phyloP scores from a whole-genome alignment of 1,284 basidiomycete genomes.

The Testicularia cyperi region DNA sequence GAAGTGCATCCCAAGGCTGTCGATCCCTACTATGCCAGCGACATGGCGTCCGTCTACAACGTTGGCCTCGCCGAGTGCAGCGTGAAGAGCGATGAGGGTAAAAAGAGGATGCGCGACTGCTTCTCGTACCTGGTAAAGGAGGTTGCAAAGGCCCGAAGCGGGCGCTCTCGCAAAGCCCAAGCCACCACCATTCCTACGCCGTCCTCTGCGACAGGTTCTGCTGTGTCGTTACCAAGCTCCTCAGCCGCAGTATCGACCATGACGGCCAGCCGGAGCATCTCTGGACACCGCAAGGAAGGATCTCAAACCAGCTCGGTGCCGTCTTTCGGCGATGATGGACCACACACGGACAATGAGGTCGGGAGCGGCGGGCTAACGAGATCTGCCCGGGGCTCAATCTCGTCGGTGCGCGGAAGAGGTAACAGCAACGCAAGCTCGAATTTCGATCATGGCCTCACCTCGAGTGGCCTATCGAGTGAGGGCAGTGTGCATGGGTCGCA shows the following conservation, averaged over 20 bases:
- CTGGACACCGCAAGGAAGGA: too few relatives aligned
- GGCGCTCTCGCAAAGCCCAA: conserved; percentile 20
- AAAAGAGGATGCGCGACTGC: conserved; percentile 56
- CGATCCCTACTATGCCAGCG: conserved; percentile 54
- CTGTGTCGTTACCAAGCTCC: too few relatives aligned
- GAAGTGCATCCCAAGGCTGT: conserved; percentile 50
- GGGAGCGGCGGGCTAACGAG: not conserved
- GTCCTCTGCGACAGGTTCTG: not conserved
- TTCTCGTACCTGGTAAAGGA: conserved; percentile 55
- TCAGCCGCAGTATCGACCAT: too few relatives aligned
- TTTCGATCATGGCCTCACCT: not conserved
- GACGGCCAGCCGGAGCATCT: too few relatives aligned
- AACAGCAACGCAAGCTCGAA: conserved; percentile 24
- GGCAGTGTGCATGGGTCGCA: not conserved
- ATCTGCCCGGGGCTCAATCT: conserved; percentile 3
- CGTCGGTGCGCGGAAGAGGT: conserved; percentile 5
- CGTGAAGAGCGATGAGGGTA: conserved; percentile 52
- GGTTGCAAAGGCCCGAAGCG: conserved; percentile 48
- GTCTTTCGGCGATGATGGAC: not conserved
- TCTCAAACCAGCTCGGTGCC: not conserved
- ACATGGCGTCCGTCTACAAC: conserved; percentile 54
- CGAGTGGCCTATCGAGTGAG: not conserved
- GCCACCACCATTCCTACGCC: conserved; percentile 12
- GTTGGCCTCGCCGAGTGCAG: conserved; percentile 56
- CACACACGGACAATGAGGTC: not conserved